phyloP scores from a whole-genome alignment of 2,329 filamentous ascomycete genomes.

The Hypoxylon sp. region DNA sequence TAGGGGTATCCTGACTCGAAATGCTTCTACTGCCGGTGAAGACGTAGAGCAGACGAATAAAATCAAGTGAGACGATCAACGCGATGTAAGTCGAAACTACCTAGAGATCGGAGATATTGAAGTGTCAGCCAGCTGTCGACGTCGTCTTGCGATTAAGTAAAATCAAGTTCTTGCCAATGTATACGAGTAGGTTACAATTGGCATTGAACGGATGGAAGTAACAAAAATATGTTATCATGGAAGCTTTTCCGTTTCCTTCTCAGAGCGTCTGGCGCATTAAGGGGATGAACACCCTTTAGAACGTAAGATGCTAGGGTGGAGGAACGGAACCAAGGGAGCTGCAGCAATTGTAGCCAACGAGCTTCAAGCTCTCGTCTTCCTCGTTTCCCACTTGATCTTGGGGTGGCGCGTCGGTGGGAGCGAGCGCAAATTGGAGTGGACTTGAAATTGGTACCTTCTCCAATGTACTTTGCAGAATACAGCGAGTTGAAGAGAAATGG shows the following conservation, averaged over 20 bases:
- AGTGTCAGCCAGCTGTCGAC: conserved; percentile 36
- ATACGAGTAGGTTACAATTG: conserved; percentile 26
- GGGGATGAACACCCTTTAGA: conserved; percentile 23
- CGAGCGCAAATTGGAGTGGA: conserved; percentile 32
- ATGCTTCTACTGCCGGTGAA: conserved; percentile 26
- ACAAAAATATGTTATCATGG: conserved; percentile 16
- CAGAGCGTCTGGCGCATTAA: conserved; percentile 24
- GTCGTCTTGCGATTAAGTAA: conserved; percentile 22
- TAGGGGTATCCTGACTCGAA: conserved; percentile 23
- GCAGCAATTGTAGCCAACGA: conserved; percentile 35
- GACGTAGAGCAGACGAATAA: conserved; percentile 21
- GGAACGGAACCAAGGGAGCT: conserved; percentile 28
- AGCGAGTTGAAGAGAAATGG: conserved; percentile 16
- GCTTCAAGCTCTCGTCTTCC: conserved; percentile 33
- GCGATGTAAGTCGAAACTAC: conserved; percentile 34
- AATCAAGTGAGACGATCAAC: conserved; percentile 39
- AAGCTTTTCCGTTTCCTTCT: conserved; percentile 12
- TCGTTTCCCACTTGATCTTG: conserved; percentile 25
- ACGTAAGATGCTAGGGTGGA: conserved; percentile 20
- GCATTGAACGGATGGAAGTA: conserved; percentile 14
- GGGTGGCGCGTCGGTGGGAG: conserved; percentile 29
- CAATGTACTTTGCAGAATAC: conserved; percentile 27
- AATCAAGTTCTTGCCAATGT: conserved; percentile 18
- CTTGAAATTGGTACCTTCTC: conserved; percentile 28
- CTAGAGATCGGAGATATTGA: conserved; percentile 31